Percentiles rank a stretch among this genome's conserved stretches.
Conservation (phyloP, 257 asterid genomes). For the Primulina huaijiensis region DNA sequence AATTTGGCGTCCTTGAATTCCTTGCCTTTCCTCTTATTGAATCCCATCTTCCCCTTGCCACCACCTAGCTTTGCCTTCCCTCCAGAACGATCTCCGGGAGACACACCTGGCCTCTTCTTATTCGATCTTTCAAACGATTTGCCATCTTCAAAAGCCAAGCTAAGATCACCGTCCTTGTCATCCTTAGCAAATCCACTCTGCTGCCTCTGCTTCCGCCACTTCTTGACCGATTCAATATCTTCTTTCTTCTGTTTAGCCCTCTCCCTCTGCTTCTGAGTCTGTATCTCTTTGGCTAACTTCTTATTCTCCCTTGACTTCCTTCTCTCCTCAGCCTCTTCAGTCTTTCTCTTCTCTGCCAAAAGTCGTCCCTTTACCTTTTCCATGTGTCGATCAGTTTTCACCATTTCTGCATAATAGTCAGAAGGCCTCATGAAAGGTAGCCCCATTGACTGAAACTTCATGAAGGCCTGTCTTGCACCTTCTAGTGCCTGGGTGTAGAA, state of each 20-base stretch:
- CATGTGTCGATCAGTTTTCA: conserved; percentile 78
- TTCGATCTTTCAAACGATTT: conserved; percentile 52
- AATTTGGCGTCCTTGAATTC: conserved; percentile 54
- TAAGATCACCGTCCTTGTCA: conserved; percentile 50
- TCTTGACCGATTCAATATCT: conserved; percentile 80
- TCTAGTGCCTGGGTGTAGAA: conserved; percentile 86
- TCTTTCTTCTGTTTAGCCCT: conserved; percentile 87
- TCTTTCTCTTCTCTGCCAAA: conserved; percentile 67
- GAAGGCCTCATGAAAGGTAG: conserved; percentile 74
- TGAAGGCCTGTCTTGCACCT: conserved; percentile 64
- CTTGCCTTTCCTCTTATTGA: conserved; percentile 41
- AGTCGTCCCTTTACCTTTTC: conserved; percentile 85
- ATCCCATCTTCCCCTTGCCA: conserved; percentile 46
- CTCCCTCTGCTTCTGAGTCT: conserved; percentile 71
- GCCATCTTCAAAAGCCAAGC: conserved; percentile 66
- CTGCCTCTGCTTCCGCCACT: conserved; percentile 94
- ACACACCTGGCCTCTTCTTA: conserved; percentile 70
- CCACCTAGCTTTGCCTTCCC: conserved; percentile 50
- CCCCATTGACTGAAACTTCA: conserved; percentile 54
- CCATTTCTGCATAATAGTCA: conserved; percentile 73
- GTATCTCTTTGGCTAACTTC: conserved; percentile 80
- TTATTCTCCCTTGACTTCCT: conserved; percentile 82
- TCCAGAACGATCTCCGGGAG: conserved; percentile 86
- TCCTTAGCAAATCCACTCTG: conserved; percentile 55
- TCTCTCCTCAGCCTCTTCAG: conserved; percentile 89